These are phyloP conservation scores for Saccharomyces hybrid DNA, from an alignment of 1,139 yeast species.

Conservation along the genomic window DNA sequence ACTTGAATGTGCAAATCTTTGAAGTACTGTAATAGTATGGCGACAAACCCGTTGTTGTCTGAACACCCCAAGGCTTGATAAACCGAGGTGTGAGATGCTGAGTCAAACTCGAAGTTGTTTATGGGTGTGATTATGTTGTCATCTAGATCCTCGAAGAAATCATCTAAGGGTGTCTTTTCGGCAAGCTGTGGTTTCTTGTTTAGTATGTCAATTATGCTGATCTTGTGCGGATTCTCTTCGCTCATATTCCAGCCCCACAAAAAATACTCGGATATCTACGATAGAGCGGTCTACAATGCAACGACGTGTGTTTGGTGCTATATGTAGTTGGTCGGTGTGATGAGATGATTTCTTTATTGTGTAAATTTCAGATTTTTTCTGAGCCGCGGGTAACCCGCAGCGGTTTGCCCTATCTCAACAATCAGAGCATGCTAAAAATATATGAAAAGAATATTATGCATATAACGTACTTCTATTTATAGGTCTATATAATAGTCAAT, in stretches of 20 bases:
- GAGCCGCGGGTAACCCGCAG: not conserved
- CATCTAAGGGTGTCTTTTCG: slow-evolving; percentile 35
- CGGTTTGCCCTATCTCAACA: not conserved
- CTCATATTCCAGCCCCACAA: not conserved
- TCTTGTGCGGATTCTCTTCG: slow-evolving; percentile 1
- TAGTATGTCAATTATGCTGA: slow-evolving; percentile 5
- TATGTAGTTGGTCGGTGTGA: not conserved
- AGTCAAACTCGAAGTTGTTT: not conserved
- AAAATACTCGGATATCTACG: not conserved
- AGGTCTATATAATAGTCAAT: not conserved
- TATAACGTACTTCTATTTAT: not conserved
- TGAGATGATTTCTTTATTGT: not conserved
- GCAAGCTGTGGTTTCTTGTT: slow-evolving; percentile 26
- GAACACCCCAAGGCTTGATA: slow-evolving; percentile 20
- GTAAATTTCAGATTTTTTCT: not conserved
- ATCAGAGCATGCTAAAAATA: not conserved
- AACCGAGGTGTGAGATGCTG: not conserved
- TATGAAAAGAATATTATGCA: not conserved
- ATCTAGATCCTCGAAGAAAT: slow-evolving; percentile 24
- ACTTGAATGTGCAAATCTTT: slow-evolving; percentile 10
- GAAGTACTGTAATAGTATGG: slow-evolving; percentile 18
- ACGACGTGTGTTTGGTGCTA: not conserved
- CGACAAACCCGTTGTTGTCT: slow-evolving; percentile 27
- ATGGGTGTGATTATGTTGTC: slow-evolving; percentile 14
- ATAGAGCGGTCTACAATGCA: not conserved